These are phyloP conservation scores for Quercus gilva DNA, from an alignment of 306 rosid species.

Conservation along the genomic window DNA sequence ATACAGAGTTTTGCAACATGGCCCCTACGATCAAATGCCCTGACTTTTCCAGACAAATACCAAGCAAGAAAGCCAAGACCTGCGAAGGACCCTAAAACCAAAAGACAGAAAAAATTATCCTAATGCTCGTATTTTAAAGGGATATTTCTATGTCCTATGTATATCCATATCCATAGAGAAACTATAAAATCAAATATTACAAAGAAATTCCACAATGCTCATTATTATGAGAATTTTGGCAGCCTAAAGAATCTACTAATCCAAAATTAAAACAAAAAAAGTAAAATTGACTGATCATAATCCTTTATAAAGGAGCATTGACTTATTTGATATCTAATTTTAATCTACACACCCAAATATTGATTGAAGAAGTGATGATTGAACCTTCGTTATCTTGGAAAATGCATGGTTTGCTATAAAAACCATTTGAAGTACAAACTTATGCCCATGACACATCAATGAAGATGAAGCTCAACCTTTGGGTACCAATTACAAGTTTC, in stretches of 20 bases:
- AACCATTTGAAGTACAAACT: neutral
- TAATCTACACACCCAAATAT: neutral
- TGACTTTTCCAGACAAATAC: conserved; percentile 79
- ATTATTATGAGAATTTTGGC: neutral
- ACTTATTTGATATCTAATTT: neutral
- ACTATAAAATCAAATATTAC: neutral
- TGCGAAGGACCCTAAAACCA: conserved; percentile 80
- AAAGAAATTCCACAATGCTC: neutral
- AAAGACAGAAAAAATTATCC: conserved; percentile 21
- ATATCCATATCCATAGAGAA: neutral
- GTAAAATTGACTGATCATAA: neutral
- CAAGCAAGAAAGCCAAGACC: conserved; percentile 81
- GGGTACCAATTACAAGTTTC: neutral
- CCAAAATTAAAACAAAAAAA: neutral
- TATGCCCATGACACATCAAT: conserved; percentile 3
- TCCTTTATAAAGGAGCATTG: neutral
- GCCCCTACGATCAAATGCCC: conserved; percentile 76
- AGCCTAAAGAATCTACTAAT: neutral
- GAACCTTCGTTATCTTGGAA: neutral
- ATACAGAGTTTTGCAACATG: conserved; percentile 83
- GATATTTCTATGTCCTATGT: neutral
- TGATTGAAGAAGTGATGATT: neutral
- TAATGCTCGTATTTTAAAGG: conserved; percentile 10
- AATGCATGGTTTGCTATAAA: neutral
- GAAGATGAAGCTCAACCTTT: conserved; percentile 4